Base-by-base conservation (phyloP, 805 yeast species). In the Schwanniomyces vanrijiae region DNA sequence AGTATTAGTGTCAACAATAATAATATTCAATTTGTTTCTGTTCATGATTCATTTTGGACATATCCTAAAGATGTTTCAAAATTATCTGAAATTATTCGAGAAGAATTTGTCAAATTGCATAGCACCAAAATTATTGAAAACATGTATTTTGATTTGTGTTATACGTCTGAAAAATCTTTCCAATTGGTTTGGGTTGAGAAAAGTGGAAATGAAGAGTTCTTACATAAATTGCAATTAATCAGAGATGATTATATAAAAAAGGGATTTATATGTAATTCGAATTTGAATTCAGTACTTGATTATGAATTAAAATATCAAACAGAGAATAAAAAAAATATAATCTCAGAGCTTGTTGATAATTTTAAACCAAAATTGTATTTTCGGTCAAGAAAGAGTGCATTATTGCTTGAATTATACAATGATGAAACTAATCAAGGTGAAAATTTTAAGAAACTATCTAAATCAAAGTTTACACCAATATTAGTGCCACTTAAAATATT, bases 1-100 rank as follows among this genome's bases (percentile, higher is more conserved):
- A 56, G 68, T 35, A 40, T 62, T 25, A 58, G 59, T 4, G 63
- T 68, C 8, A 40, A 53, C 7, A 19, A 40, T 3, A 41, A 43
- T 2, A 44, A 44, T 1, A 53, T 71, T 14, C 53, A 65, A 4
- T 72, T 73, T 55, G 71, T 60, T 0, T 61, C 74, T 0, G 75
- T 73, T 6, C 78, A 73, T 50, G 78, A 73, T 52, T 70, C 75
- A 14, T 73, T 60, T 49, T 73, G 78, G 78, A 73, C 78, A 3
- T 63, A 66, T 44, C 61, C 76, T 0, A 35, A 59, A 11, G 62
- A 64, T 28, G 73, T 65, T 5, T 62, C 55, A 11, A 29, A 38
- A 11, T 59, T 73, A 14, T 58, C 65, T 2, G 40, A 26, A 4
- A 40, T 64, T 1, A 46, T 73, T 5, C 49, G 78, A 18, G 56